A percentile compares a stretch with the other conserved stretches of the same genome.
Conservation (phyloP, 495 filamentous ascomycete species). For the Daldinia childiae region DNA sequence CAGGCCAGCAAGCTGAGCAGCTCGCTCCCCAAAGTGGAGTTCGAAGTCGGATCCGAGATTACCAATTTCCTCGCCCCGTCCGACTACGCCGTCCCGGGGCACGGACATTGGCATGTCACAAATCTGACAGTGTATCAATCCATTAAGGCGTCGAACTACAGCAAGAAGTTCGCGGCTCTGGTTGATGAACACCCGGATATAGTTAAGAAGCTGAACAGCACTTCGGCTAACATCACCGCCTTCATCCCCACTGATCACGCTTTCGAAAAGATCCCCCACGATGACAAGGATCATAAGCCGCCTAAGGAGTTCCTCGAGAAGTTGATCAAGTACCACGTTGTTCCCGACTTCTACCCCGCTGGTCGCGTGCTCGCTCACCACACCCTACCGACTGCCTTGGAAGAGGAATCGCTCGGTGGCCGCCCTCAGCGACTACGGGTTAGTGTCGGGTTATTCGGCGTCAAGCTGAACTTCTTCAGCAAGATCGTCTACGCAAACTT, state of each 20-base stretch:
- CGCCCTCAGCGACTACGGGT: slow-evolving; percentile 74
- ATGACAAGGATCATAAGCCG: slow-evolving; percentile 57
- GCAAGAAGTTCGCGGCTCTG: slow-evolving; percentile 75
- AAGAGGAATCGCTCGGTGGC: slow-evolving; percentile 63
- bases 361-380: slow-evolving; percentile 65
- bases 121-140: slow-evolving; percentile 80
- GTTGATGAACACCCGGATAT: slow-evolving; percentile 76
- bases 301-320: slow-evolving; percentile 71
- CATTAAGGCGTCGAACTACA: slow-evolving; percentile 76
- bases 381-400: slow-evolving; percentile 75
- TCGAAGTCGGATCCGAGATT: slow-evolving; percentile 20
- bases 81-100: slow-evolving; percentile 28
- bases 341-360: slow-evolving; percentile 68
- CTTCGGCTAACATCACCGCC: slow-evolving; percentile 74
- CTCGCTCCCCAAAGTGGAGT: slow-evolving; percentile 7
- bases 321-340: slow-evolving; percentile 76
- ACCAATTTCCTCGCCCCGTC: slow-evolving; percentile 37
- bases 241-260: slow-evolving; percentile 82
- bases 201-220: slow-evolving; percentile 74
- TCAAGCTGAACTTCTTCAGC: slow-evolving; percentile 78
- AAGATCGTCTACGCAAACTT: slow-evolving; percentile 72
- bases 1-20: slow-evolving; percentile 42
- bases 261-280: slow-evolving; percentile 72
- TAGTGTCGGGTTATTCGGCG: slow-evolving; percentile 62
- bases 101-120: slow-evolving; percentile 42